These are phyloP conservation scores for Deinandra increscens DNA, from an alignment of 129 eudicot genomes.

Conservation along the genomic window DNA sequence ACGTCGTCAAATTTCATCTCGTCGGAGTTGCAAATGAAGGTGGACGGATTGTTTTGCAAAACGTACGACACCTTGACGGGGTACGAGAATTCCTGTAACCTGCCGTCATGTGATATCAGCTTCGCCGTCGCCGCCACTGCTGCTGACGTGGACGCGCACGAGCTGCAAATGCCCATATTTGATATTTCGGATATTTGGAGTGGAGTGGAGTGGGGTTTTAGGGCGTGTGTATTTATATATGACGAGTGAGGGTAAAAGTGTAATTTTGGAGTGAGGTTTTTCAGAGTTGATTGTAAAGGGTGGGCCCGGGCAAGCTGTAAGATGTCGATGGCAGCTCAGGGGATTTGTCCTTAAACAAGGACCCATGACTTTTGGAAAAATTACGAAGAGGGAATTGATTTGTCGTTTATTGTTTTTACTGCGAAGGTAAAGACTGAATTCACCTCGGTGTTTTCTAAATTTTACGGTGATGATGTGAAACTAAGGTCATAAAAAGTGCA, in stretches of 20 bases:
- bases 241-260: conserved; percentile 18
- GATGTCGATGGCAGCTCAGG: conserved; percentile 36
- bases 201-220: background rate
- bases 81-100: conserved; percentile 66
- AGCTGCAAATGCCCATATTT: conserved; percentile 75
- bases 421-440: too few species aligned
- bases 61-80: conserved; percentile 74
- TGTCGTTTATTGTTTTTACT: conserved; percentile 25
- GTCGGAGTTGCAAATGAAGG: conserved; percentile 83
- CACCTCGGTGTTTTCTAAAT: too few species aligned
- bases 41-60: conserved; percentile 53
- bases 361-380: conserved; percentile 2
- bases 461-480: too few species aligned
- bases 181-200: conserved; percentile 23
- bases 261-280: conserved; percentile 1
- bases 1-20: conserved; percentile 90
- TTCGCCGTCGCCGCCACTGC: conserved; percentile 80
- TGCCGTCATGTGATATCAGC: conserved; percentile 63
- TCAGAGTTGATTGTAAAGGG: background rate
- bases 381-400: conserved; percentile 18
- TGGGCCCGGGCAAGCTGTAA: conserved; percentile 39
- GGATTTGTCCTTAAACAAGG: conserved; percentile 33
- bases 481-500: too few species aligned
- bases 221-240: conserved; percentile 16
- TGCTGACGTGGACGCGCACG: conserved; percentile 57